phyloP scores from a whole-genome alignment of 2,329 filamentous ascomycete species.

The Trichoderma citrinoviride region DNA sequence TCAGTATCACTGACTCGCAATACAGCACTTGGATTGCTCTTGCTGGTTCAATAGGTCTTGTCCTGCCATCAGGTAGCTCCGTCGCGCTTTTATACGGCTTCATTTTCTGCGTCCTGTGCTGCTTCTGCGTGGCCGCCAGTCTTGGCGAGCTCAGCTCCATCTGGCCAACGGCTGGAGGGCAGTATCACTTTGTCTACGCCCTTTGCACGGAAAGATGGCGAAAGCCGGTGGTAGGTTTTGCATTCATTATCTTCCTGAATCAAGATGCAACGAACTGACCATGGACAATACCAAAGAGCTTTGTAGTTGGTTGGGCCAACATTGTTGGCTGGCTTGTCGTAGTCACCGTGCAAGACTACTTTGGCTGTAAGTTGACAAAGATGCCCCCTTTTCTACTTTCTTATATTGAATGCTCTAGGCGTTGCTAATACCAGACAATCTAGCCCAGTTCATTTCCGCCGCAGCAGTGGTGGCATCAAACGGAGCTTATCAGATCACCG shows the following conservation, averaged over 20 bases:
- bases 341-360: constrained; percentile 12
- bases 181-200: constrained; percentile 16
- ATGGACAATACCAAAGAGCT: not conserved
- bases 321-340: constrained; percentile 14
- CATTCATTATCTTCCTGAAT: too few species aligned
- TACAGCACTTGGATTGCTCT: constrained; percentile 12
- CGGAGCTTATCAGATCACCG: constrained; percentile 8
- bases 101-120: constrained; percentile 8
- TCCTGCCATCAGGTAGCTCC: not conserved
- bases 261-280: not conserved
- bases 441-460: constrained; percentile 13
- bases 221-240: not conserved
- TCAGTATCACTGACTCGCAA: not conserved
- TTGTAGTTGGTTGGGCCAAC: constrained; percentile 14
- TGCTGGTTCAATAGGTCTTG: constrained; percentile 12
- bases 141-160: constrained; percentile 12
- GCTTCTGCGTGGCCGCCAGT: constrained; percentile 6
- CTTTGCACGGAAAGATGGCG: constrained; percentile 13
- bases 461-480: constrained; percentile 13
- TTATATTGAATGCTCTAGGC: not conserved
- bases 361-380: constrained; percentile 8
- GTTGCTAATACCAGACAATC: not conserved
- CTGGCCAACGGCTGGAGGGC: constrained; percentile 7
- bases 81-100: constrained; percentile 7
- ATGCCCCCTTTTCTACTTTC: not conserved